phyloP scores from a whole-genome alignment of 768 basidiomycete genomes.

The Naganishia randhawae region DNA sequence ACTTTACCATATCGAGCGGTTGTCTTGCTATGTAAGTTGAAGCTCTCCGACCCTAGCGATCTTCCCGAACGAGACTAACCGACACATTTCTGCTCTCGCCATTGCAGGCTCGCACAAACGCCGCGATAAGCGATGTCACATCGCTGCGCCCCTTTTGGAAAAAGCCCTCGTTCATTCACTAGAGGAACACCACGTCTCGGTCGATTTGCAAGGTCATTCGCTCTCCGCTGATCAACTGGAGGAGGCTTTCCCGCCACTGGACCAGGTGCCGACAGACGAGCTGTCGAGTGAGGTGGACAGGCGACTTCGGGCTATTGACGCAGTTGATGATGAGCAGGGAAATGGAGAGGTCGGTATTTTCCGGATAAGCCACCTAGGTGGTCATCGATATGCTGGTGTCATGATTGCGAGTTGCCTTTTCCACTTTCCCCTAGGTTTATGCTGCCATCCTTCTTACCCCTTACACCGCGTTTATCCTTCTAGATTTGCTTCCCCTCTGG shows the following conservation, averaged over 20 bases:
- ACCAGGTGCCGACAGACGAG: slow-evolving; percentile 55
- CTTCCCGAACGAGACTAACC: neutral
- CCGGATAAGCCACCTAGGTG: slow-evolving; percentile 83
- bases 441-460: neutral
- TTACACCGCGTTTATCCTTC: slow-evolving; percentile 11
- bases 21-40: slow-evolving; percentile 74
- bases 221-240: slow-evolving; percentile 47
- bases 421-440: slow-evolving; percentile 16
- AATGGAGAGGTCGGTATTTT: slow-evolving; percentile 66
- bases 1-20: slow-evolving; percentile 83
- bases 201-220: slow-evolving; percentile 37
- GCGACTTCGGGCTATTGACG: slow-evolving; percentile 57
- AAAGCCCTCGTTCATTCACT: slow-evolving; percentile 27
- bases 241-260: slow-evolving; percentile 58
- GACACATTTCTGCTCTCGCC: slow-evolving; percentile 52
- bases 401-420: slow-evolving; percentile 66
- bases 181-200: slow-evolving; percentile 37
- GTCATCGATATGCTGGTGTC: slow-evolving; percentile 89
- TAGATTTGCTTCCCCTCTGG: slow-evolving; percentile 85
- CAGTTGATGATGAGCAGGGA: slow-evolving; percentile 58
- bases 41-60: neutral
- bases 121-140: slow-evolving; percentile 84
- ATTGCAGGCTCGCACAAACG: slow-evolving; percentile 72
- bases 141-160: slow-evolving; percentile 64
- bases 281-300: slow-evolving; percentile 58